Evolutionary conservation across 345 rosid genomes (phyloP).

Genomic region (Hypericum androsaemum): DNA sequence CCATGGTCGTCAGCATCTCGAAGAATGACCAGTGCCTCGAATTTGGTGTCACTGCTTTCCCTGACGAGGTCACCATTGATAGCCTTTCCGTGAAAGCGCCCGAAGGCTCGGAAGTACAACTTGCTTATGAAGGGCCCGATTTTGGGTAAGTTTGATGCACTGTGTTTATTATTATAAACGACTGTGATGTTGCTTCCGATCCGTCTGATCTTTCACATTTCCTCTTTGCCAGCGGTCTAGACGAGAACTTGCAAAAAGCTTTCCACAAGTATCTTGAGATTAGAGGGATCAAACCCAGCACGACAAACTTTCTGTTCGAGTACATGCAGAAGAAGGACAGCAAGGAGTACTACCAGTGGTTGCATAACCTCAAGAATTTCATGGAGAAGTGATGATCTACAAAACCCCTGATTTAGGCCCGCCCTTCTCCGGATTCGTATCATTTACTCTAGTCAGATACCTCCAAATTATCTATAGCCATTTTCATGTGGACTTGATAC

Average conservation of each 20-base stretch:
- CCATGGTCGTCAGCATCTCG: constrained; percentile 39
- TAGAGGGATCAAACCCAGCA: constrained; percentile 51
- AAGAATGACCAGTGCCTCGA: constrained; percentile 36
- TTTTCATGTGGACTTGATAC: too few relatives aligned
- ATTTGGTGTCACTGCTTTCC: constrained; percentile 41
- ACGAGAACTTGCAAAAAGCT: constrained; percentile 58
- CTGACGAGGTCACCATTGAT: constrained; percentile 44
- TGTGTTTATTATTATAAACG: background rate
- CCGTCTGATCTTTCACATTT: background rate
- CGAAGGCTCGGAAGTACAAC: constrained; percentile 27
- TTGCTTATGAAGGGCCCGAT: constrained; percentile 63
- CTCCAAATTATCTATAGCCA: too few relatives aligned
- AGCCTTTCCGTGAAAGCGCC: constrained; percentile 35
- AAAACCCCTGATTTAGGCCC: too few relatives aligned
- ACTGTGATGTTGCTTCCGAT: background rate
- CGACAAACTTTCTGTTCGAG: constrained; percentile 30
- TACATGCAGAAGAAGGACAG: constrained; percentile 49
- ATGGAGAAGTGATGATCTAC: constrained; percentile 20
- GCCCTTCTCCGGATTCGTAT: too few relatives aligned
- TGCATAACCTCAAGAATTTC: constrained; percentile 44
- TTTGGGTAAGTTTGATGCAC: constrained; percentile 31
- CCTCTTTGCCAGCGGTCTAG: constrained; percentile 42
- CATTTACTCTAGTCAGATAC: too few relatives aligned
- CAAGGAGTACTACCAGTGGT: constrained; percentile 50
- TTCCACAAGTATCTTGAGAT: constrained; percentile 50